Conservation (phyloP, 768 basidiomycete species). For the Lentinula edodes region DNA sequence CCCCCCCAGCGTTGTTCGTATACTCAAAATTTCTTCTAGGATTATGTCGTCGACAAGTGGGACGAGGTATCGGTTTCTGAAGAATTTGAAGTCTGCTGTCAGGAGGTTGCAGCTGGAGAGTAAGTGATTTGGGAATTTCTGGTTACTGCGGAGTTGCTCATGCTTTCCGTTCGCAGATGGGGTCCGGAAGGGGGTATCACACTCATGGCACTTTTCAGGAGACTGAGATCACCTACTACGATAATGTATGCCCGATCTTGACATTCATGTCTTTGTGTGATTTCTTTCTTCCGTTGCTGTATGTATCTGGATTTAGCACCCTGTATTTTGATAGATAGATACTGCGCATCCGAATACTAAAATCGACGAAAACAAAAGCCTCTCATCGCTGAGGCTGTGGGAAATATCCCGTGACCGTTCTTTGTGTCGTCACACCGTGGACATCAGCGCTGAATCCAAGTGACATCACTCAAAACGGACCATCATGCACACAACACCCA, state of each 20-base stretch:
- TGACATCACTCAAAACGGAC: not conserved
- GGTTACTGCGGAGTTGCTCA: not conserved
- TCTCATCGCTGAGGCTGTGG: too few species aligned
- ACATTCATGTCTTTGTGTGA: not conserved
- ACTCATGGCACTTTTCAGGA: conserved; percentile 58
- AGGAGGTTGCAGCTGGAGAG: conserved; percentile 73
- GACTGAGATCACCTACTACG: conserved; percentile 53
- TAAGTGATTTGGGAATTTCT: conserved; percentile 26
- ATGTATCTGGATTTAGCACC: too few species aligned
- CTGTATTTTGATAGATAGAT: too few species aligned
- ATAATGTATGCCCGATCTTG: conserved; percentile 11
- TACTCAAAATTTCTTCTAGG: conserved; percentile 29
- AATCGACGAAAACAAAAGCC: too few species aligned
- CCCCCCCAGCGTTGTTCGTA: not conserved
- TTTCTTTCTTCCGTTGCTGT: not conserved
- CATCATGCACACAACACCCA: not conserved
- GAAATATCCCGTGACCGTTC: too few species aligned
- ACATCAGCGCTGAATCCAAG: not conserved
- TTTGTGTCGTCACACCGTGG: not conserved
- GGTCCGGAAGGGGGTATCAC: conserved; percentile 67
- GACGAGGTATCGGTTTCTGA: conserved; percentile 56
- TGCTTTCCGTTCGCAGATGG: conserved; percentile 41
- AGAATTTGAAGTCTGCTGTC: conserved; percentile 66
- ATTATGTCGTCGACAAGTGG: conserved; percentile 77
- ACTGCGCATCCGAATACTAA: too few species aligned